Conservation (phyloP, 176 grass and related monocot species). For the Rhynchospora pubera region DNA sequence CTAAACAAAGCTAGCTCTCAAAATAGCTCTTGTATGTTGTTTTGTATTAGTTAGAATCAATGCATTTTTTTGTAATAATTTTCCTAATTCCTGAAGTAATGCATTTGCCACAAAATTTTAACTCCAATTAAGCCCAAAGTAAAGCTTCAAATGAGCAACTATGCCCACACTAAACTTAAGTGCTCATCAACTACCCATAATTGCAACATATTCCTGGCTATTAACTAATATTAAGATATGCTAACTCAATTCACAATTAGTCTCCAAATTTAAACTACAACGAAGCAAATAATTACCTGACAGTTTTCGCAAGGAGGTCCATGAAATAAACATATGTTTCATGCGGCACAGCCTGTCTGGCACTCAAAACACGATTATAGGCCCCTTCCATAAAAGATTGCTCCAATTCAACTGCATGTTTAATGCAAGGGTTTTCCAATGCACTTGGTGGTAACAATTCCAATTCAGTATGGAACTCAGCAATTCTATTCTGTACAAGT, state of each 20-base stretch:
- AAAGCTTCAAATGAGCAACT: background rate
- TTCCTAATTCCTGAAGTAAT: background rate
- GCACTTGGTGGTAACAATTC: constrained; percentile 50
- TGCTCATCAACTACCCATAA: background rate
- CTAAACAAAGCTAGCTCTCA: no score
- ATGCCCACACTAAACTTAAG: background rate
- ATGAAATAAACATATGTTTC: constrained; percentile 65
- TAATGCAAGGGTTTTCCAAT: constrained; percentile 64
- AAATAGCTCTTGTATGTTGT: background rate
- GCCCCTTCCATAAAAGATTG: constrained; percentile 70
- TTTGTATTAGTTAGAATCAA: background rate
- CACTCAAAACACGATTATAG: constrained; percentile 47
- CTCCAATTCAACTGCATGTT: constrained; percentile 56
- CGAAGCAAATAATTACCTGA: constrained; percentile 33
- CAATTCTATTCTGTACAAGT: constrained; percentile 80
- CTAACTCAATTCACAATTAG: background rate
- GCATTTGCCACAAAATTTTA: background rate
- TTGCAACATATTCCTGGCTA: background rate
- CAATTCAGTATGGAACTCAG: constrained; percentile 77
- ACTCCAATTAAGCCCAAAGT: background rate
- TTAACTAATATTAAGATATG: background rate
- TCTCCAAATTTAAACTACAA: background rate
- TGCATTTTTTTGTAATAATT: background rate
- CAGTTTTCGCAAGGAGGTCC: constrained; percentile 68
- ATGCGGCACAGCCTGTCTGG: constrained; percentile 46